Evolutionary conservation across 768 basidiomycete species (phyloP).

Genomic region (Collybiopsis confluens): DNA sequence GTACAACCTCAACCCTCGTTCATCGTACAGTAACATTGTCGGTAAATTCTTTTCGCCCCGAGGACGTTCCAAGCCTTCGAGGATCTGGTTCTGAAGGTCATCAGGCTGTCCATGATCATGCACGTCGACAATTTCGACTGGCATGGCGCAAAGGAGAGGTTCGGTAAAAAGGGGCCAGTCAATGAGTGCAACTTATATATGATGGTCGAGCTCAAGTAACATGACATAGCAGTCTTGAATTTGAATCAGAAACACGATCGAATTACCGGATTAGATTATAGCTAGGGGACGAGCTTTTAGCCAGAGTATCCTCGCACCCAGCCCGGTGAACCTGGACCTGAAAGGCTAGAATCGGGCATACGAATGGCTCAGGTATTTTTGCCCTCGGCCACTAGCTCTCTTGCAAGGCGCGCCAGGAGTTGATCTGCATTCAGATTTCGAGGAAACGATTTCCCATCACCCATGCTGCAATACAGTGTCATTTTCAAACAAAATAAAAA

Average conservation of each 20-base stretch:
- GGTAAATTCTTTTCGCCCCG: constrained; percentile 62
- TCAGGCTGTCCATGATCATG: constrained; percentile 32
- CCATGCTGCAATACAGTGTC: constrained; percentile 34
- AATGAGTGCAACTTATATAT: not conserved
- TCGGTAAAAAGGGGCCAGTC: not conserved
- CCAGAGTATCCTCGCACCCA: too few relatives aligned
- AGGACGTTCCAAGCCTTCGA: constrained; percentile 52
- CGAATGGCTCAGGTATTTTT: constrained; percentile 9
- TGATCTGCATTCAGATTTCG: constrained; percentile 66
- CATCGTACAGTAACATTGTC: constrained; percentile 83
- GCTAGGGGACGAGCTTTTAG: too few relatives aligned
- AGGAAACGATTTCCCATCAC: constrained; percentile 66
- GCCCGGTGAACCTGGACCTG: too few relatives aligned
- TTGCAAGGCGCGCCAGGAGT: constrained; percentile 61
- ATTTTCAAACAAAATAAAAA: not conserved
- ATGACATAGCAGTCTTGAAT: too few relatives aligned
- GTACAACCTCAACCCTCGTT: constrained; percentile 80
- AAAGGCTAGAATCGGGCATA: too few relatives aligned
- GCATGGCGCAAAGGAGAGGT: constrained; percentile 23
- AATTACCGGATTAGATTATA: too few relatives aligned
- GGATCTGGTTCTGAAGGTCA: constrained; percentile 36
- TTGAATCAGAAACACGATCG: too few relatives aligned
- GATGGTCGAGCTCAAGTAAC: not conserved
- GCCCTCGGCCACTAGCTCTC: constrained; percentile 55
- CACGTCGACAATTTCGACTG: constrained; percentile 48